Evolutionary conservation across 176 grass and related monocot genomes (phyloP).

Genomic region (Carex myosuroides): DNA sequence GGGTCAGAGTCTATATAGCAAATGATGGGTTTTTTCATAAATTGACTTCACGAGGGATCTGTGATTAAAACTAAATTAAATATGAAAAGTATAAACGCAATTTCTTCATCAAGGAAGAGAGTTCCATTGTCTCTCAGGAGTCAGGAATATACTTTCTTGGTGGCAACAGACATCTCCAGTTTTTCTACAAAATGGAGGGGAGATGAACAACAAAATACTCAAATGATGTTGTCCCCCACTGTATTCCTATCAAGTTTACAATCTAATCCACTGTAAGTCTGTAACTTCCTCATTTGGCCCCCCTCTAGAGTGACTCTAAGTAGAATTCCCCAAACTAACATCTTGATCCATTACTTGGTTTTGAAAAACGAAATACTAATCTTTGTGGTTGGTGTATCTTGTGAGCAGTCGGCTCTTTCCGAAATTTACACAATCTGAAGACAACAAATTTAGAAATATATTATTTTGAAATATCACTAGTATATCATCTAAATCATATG

Average conservation of each 20-base stretch:
- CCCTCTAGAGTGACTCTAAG: background rate
- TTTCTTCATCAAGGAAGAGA: background rate
- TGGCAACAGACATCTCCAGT: background rate
- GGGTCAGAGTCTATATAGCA: background rate
- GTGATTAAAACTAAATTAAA: background rate
- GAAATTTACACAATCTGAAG: background rate
- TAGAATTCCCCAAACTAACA: background rate
- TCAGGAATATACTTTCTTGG: background rate
- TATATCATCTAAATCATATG: background rate
- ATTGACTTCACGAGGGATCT: background rate
- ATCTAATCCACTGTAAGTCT: background rate
- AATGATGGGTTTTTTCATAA: slow-evolving; percentile 8
- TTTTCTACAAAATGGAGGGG: background rate
- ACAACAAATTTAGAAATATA: background rate
- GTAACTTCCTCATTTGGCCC: background rate
- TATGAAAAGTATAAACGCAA: background rate
- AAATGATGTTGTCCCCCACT: background rate
- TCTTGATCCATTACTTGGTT: background rate
- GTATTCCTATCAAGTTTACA: background rate
- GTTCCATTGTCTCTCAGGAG: background rate
- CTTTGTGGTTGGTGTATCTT: background rate
- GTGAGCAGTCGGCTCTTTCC: background rate
- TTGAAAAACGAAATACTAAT: background rate
- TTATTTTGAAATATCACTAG: background rate
- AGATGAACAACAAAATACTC: background rate